Evolutionary conservation across 78 protist genomes (phyloP).

Genomic region (Emiliania huxleyi): DNA sequence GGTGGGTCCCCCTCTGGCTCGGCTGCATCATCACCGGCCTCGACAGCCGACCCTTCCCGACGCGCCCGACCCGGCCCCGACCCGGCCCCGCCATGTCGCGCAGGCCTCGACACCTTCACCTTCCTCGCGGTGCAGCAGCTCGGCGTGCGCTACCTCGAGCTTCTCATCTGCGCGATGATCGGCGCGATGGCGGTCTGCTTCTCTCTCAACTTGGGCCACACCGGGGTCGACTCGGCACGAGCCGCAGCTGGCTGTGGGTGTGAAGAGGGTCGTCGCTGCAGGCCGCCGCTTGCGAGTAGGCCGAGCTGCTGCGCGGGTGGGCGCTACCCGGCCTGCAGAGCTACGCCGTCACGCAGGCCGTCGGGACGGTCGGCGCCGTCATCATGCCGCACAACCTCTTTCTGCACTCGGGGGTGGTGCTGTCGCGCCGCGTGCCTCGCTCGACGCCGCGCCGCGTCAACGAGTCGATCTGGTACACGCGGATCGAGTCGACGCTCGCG

Average conservation of each 20-base stretch:
- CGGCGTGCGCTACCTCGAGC: slow-evolving; percentile 34
- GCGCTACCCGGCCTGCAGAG: not conserved
- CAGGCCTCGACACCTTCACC: slow-evolving; percentile 33
- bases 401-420: slow-evolving; percentile 79
- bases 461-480: slow-evolving; percentile 61
- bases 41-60: slow-evolving; percentile 28
- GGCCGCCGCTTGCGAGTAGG: too few species aligned
- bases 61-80: too few species aligned
- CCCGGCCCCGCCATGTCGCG: too few species aligned
- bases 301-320: too few species aligned
- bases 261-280: too few species aligned
- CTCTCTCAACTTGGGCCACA: slow-evolving; percentile 5
- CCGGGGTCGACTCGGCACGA: too few species aligned
- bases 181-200: not conserved
- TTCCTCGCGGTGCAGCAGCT: slow-evolving; percentile 25
- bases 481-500: slow-evolving; percentile 59
- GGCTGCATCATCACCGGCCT: slow-evolving; percentile 23
- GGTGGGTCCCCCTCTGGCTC: not conserved
- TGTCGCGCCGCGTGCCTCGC: not conserved
- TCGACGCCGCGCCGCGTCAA: slow-evolving; percentile 4
- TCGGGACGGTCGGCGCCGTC: slow-evolving; percentile 77
- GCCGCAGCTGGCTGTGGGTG: too few species aligned
- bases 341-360: slow-evolving; percentile 50
- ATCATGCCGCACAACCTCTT: slow-evolving; percentile 85
- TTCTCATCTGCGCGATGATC: not conserved